Percentiles rank a stretch among this genome's conserved stretches.
These are phyloP conservation scores for Podaxis carcinomalis DNA, from an alignment of 768 basidiomycete genomes.

Conservation along the genomic window DNA sequence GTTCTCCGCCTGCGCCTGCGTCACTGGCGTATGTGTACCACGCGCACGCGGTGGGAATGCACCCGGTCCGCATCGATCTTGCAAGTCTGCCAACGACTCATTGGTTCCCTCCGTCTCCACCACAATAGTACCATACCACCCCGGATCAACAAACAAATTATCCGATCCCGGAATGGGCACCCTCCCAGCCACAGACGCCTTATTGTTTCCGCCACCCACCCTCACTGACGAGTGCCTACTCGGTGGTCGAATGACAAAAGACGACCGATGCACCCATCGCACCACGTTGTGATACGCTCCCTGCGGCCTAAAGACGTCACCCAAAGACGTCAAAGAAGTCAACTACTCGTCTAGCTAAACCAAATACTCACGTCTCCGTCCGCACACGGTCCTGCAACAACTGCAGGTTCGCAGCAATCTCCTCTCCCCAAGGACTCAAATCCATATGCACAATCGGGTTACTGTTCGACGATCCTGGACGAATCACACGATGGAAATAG, in stretches of 20 bases:
- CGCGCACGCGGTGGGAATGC: conserved; percentile 60
- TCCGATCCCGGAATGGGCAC: conserved; percentile 54
- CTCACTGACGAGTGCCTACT: conserved; percentile 12
- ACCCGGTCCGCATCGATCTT: conserved; percentile 64
- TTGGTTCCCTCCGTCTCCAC: conserved; percentile 87
- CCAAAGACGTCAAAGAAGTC: neutral
- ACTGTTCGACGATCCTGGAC: conserved; percentile 47
- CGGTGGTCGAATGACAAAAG: conserved; percentile 61
- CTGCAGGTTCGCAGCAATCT: conserved; percentile 70
- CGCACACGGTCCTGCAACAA: conserved; percentile 72
- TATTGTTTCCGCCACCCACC: neutral
- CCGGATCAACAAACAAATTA: conserved; percentile 61
- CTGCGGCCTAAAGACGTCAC: conserved; percentile 54
- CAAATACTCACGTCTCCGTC: conserved; percentile 69
- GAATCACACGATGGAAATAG: conserved; percentile 84
- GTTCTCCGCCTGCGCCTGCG: conserved; percentile 34
- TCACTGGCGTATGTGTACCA: conserved; percentile 30
- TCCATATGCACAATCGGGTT: conserved; percentile 73
- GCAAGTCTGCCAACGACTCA: conserved; percentile 76
- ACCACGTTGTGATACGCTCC: conserved; percentile 77
- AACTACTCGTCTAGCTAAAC: neutral
- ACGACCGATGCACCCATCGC: conserved; percentile 80
- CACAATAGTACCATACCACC: conserved; percentile 81
- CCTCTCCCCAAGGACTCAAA: conserved; percentile 72
- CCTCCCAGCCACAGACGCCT: conserved; percentile 19